phyloP scores from a whole-genome alignment of 2,329 filamentous ascomycete genomes.

The Thielaviopsis ethacetica region DNA sequence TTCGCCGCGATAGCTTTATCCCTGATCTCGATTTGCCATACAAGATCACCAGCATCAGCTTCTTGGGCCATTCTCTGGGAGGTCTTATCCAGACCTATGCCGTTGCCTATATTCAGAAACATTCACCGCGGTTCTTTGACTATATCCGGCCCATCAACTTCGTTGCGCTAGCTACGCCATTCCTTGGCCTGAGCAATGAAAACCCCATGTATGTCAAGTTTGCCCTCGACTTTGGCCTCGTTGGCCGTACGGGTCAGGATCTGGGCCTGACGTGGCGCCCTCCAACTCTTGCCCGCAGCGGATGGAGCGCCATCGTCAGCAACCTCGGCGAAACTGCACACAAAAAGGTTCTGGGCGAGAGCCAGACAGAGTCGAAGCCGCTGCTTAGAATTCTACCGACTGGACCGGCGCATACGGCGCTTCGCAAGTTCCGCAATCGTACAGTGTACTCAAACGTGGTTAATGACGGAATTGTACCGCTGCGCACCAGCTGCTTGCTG shows the following conservation, averaged over 20 bases:
- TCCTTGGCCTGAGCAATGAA: slow-evolving; percentile 86
- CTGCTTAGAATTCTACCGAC: slow-evolving; percentile 77
- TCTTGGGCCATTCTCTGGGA: slow-evolving; percentile 81
- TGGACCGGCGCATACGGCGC: slow-evolving; percentile 72
- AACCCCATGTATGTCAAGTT: slow-evolving; percentile 97
- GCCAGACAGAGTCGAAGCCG: slow-evolving; percentile 71
- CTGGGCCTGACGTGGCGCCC: slow-evolving; percentile 87
- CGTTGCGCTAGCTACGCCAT: slow-evolving; percentile 70
- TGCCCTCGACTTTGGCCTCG: slow-evolving; percentile 85
- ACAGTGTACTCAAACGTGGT: slow-evolving; percentile 96
- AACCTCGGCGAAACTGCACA: slow-evolving; percentile 57
- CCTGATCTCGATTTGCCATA: slow-evolving; percentile 34
- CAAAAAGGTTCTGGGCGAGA: slow-evolving; percentile 39
- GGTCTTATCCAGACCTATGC: slow-evolving; percentile 87
- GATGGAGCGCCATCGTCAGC: slow-evolving; percentile 76
- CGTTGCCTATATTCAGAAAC: slow-evolving; percentile 90
- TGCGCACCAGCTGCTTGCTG: slow-evolving; percentile 87
- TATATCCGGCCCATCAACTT: slow-evolving; percentile 81
- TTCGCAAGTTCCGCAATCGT: slow-evolving; percentile 76
- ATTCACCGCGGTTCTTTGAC: slow-evolving; percentile 81
- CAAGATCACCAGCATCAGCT: slow-evolving; percentile 85
- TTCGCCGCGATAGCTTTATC: slow-evolving; percentile 20
- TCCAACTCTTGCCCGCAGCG: slow-evolving; percentile 67
- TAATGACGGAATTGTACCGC: slow-evolving; percentile 89
- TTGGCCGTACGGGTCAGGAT: slow-evolving; percentile 92